Base-by-base conservation (phyloP, 345 rosid genomes). In the Theobroma cacao region DNA sequence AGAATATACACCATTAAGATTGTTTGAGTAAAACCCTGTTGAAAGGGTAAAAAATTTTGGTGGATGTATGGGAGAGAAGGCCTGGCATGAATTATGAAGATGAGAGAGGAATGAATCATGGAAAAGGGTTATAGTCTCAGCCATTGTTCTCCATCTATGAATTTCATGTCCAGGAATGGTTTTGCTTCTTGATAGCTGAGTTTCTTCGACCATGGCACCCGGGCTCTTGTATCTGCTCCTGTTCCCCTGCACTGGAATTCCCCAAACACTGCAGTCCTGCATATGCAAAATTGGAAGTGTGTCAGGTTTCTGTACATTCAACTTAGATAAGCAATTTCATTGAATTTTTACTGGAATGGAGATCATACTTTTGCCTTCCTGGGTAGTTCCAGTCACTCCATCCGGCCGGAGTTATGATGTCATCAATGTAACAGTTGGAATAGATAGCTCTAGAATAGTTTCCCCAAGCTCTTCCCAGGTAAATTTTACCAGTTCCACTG, bases 391-490 rank as follows among this genome's bases (percentile, higher is more conserved):
- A 96, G 85, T 96, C 97, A 62, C 88, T 92, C 99, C 99, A 96
- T 63, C 98, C 95, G 30, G 85, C 20, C 5, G 97, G 95, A 73
- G 64, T 75, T 78, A 96, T 90, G 55, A 94, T 66, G 81, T 89
- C 85, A 28, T 79, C 93, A 18, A 96, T 60, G 63, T 79, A 68
- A 79, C 97, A 93, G 85, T 93, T 81, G 4, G 98, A 89, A 80
- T 92, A 96, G 28, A 96, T 84, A 13, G 66, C 79, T 83, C 93
- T 92, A 3, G 98, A 92, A 66, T 90, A 89, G 79, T 88, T 84
- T 50, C 99, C 99, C 97, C 98, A 96, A 75, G 99, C 97, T 86
- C 98, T 88, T 77, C 99, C 99, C 60, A 96, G 52, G 41, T 81
- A 86, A 74, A 93, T 80, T 76, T 81, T 88, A 18, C 99, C 99